These are phyloP conservation scores for Sporothrix sp. DNA, from an alignment of 2,329 filamentous ascomycete genomes.

Conservation along the genomic window DNA sequence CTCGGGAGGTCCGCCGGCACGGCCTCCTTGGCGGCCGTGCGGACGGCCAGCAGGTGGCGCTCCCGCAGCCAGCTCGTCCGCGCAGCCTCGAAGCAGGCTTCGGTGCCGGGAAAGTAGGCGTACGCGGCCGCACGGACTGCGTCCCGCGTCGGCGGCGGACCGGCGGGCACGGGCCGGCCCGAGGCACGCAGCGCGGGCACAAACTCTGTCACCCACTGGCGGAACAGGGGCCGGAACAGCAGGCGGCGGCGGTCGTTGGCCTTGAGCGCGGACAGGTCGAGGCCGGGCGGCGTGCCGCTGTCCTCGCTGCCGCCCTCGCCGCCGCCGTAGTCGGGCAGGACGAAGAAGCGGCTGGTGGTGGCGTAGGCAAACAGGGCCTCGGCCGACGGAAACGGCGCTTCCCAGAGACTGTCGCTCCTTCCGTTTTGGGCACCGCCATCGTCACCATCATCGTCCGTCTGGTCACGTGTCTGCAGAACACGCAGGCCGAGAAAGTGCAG, in stretches of 20 bases:
- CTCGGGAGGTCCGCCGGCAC: conserved; percentile 21
- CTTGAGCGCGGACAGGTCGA: conserved; percentile 25
- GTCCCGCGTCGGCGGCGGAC: conserved; percentile 29
- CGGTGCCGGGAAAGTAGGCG: conserved; percentile 34
- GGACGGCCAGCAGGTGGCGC: conserved; percentile 33
- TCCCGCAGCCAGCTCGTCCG: conserved; percentile 33
- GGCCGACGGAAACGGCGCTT: conserved; percentile 42
- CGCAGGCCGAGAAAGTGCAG: conserved; percentile 55
- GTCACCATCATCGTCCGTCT: conserved; percentile 15
- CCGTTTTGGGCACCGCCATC: conserved; percentile 5
- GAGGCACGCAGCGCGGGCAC: conserved; percentile 32
- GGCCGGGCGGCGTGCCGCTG: conserved; percentile 9
- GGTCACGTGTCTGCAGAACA: conserved; percentile 18
- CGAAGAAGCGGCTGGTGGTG: conserved; percentile 49
- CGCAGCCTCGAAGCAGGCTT: conserved; percentile 34
- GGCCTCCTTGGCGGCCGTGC: conserved; percentile 22
- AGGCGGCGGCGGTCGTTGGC: conserved; percentile 49
- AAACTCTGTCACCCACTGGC: conserved; percentile 52
- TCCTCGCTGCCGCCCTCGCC: background rate
- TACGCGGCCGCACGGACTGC: conserved; percentile 45
- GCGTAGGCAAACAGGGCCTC: conserved; percentile 55
- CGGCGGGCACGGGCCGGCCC: conserved; percentile 21
- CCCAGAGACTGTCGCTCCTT: conserved; percentile 30
- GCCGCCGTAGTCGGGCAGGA: conserved; percentile 25
- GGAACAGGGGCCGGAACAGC: conserved; percentile 45